These are phyloP conservation scores for Pseudonitzschia delicatissima DNA, from an alignment of 108 stramenopile genomes.

Conservation along the genomic window DNA sequence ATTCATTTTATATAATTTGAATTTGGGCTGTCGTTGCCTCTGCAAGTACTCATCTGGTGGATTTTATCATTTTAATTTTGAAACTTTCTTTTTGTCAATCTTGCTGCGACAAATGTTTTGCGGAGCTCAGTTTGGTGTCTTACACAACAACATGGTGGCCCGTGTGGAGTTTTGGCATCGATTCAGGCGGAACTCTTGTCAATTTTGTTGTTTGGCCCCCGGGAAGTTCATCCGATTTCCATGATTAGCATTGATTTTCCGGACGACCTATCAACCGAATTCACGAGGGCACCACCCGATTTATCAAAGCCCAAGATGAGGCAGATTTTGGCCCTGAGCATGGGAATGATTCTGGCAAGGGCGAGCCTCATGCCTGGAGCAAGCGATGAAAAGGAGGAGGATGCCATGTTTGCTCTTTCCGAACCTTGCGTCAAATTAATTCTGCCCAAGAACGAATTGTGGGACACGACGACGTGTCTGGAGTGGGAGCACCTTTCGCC, in stretches of 20 bases:
- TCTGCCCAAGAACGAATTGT: constrained; percentile 11
- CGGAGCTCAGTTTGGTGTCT: constrained; percentile 77
- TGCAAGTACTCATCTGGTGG: no score
- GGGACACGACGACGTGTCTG: constrained; percentile 13
- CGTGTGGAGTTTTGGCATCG: constrained; percentile 85
- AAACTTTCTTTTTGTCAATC: neutral
- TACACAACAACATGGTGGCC: constrained; percentile 83
- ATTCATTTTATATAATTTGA: no score
- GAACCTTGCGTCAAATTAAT: neutral
- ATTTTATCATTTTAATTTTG: no score
- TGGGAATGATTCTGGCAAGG: constrained; percentile 64
- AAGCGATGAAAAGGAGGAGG: constrained; percentile 4
- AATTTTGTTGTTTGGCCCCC: constrained; percentile 53
- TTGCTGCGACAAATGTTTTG: no score
- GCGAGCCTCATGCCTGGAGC: constrained; percentile 43
- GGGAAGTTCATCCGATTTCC: neutral
- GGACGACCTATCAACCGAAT: constrained; percentile 11
- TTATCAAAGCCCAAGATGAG: constrained; percentile 29
- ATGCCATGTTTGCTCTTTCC: neutral
- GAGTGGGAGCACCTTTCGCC: constrained; percentile 39
- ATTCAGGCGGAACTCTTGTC: constrained; percentile 80
- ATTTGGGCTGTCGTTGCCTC: no score
- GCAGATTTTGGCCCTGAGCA: constrained; percentile 54
- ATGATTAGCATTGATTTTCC: constrained; percentile 17
- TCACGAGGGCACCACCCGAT: constrained; percentile 8